A percentile compares a stretch with the other conserved stretches of the same genome.
phyloP scores from a whole-genome alignment of 225 moss, liverwort and hornwort genomes.

The Takakia lepidozioides region DNA sequence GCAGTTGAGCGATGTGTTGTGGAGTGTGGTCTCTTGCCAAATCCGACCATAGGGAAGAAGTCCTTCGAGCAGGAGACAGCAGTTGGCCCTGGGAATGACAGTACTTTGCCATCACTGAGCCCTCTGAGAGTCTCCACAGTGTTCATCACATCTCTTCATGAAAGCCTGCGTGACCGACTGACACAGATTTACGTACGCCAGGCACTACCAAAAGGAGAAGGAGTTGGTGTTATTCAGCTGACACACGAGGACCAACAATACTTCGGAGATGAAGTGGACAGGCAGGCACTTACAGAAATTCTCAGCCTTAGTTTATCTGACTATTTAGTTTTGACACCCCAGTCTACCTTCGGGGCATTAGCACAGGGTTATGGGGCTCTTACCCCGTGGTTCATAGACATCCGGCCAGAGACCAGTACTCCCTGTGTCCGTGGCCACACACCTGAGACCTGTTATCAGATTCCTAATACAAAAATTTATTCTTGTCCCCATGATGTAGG shows the following conservation, averaged over 20 bases:
- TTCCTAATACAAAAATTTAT: constrained; percentile 17
- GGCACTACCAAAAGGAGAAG: constrained; percentile 12
- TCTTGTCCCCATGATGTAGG: constrained; percentile 10
- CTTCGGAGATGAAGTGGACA: constrained; percentile 37
- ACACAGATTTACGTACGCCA: constrained; percentile 22
- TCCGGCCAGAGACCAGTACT: constrained; percentile 2
- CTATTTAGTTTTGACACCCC: constrained; percentile 29
- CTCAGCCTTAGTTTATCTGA: constrained; percentile 43
- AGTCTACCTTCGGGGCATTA: constrained; percentile 54
- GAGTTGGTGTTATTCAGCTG: constrained; percentile 37
- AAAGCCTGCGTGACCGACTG: constrained; percentile 26
- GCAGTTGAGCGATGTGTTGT: constrained; percentile 30
- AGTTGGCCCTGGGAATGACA: too few relatives aligned
- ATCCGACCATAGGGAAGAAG: constrained; percentile 3
- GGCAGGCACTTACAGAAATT: constrained; percentile 48
- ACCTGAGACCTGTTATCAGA: constrained; percentile 19
- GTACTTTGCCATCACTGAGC: background rate
- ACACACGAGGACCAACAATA: constrained; percentile 42
- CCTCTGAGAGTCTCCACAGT: constrained; percentile 8
- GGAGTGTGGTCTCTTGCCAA: constrained; percentile 23
- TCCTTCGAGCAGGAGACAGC: too few relatives aligned
- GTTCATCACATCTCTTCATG: constrained; percentile 39
- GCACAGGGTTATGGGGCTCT: constrained; percentile 53
- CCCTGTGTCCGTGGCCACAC: constrained; percentile 15
- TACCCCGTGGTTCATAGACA: constrained; percentile 66